Percentiles rank a stretch among this genome's conserved stretches.
Conservation (phyloP, 2,329 filamentous ascomycete species). For the Didymella exigua region DNA sequence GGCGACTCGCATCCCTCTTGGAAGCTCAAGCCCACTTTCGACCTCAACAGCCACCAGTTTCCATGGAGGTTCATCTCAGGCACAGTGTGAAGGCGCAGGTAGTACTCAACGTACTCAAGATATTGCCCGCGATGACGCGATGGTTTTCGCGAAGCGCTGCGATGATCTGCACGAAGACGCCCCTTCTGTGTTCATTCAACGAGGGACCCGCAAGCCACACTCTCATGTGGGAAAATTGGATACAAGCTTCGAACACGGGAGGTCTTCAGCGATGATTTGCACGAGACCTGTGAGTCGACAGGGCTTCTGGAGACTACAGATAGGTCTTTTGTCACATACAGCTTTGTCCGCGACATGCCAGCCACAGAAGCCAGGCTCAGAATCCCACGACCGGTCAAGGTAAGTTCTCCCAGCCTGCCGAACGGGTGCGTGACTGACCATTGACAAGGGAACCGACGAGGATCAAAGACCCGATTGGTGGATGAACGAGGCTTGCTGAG, state of each 20-base stretch:
- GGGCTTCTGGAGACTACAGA: no score
- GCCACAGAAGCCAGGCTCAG: background rate
- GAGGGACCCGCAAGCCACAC: background rate
- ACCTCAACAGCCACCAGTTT: slow-evolving; percentile 41
- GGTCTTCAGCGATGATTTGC: no score
- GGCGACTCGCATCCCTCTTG: slow-evolving; percentile 35
- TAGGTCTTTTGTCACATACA: no score
- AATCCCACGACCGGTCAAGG: background rate
- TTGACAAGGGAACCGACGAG: background rate
- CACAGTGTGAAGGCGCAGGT: slow-evolving; percentile 29
- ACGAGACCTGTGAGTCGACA: no score
- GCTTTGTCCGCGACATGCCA: no score
- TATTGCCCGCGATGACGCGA: background rate
- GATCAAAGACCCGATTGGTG: background rate
- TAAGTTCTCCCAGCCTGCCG: background rate
- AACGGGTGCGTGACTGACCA: background rate
- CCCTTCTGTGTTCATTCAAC: background rate
- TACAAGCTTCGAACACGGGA: no score
- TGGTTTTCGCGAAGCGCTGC: background rate
- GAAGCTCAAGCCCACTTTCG: slow-evolving; percentile 37
- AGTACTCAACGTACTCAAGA: background rate
- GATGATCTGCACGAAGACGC: background rate
- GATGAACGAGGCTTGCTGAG: background rate
- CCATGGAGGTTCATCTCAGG: slow-evolving; percentile 45
- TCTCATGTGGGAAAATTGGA: no score